Evolutionary conservation across 305 asterid species (phyloP), one percentile per base, ranked within the genome.

Genomic region (Fraxinus xanthoxyloides): DNA sequence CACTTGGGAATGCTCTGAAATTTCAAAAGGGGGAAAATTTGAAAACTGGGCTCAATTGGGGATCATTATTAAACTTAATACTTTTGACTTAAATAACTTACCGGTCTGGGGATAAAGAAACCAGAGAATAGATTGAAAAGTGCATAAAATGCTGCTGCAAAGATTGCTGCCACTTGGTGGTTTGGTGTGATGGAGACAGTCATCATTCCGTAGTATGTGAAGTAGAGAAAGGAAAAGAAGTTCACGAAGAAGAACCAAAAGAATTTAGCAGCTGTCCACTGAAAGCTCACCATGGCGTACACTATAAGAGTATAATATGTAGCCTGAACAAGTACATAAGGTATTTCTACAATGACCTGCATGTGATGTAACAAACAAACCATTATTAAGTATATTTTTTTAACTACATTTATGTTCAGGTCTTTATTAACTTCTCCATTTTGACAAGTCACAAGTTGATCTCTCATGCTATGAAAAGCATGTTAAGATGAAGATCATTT

Each of bases 191-290:
- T 88, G 79, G 97, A 87, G 17, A 93, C 97, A 1, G 91, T 88
- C 97, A 93, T 93, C 97, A 93, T 92, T 31, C 97, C 97, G 0
- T 93, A 92, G 86, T 90, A 93, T 12, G 97, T 91, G 90, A 92
- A 92, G 89, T 92, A 90, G 72, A 93, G 92, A 63, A 90, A 92
- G 23, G 94, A 86, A 73, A 92, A 90, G 85, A 93, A 91, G 88
- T 84, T 89, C 76, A 93, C 83, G 30, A 89, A 93, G 86, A 72
- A 93, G 89, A 92, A 93, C 97, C 97, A 92, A 31, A 93, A 85
- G 83, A 89, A 92, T 76, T 93, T 93, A 31, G 86, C 84, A 5
- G 87, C 91, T 77, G 90, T 89, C 97, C 97, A 92, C 78, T 93
- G 86, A 61, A 93, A 93, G 78, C 88, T 84, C 82, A 93, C 88